Percentiles rank a stretch among this genome's conserved stretches.
Conservation (phyloP, 169 alveolate species). For the Plasmodium malariae region DNA sequence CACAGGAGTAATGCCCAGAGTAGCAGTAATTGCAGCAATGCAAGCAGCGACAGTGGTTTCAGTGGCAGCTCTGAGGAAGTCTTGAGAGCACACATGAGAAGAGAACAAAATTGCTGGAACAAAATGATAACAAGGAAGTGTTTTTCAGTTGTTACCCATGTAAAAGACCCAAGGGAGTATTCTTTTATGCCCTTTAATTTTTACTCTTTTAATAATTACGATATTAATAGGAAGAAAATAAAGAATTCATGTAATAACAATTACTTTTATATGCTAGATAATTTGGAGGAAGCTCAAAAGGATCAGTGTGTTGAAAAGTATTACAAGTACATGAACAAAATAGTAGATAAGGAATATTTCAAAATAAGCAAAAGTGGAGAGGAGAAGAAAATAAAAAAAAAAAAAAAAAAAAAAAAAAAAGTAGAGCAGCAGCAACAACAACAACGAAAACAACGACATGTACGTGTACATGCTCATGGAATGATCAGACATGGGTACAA, state of each 20-base stretch:
- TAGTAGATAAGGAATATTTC: not conserved
- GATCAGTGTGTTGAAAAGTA: slow-evolving; percentile 45
- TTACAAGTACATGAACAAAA: not conserved
- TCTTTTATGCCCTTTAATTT: slow-evolving; percentile 34
- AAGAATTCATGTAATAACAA: slow-evolving; percentile 23
- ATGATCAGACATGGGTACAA: too few relatives aligned
- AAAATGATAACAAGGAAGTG: not conserved
- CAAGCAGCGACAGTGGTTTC: not conserved
- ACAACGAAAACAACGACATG: too few relatives aligned
- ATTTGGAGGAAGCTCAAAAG: slow-evolving; percentile 21
- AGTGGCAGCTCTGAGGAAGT: not conserved
- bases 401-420: not conserved
- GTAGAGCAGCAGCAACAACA: too few relatives aligned
- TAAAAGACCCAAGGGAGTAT: slow-evolving; percentile 10
- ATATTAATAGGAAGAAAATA: slow-evolving; percentile 39
- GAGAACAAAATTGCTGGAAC: not conserved
- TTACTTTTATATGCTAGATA: slow-evolving; percentile 44
- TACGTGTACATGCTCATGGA: too few relatives aligned
- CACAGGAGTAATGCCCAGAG: too few relatives aligned
- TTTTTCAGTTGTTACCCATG: not conserved
- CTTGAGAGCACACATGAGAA: not conserved
- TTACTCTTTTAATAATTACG: slow-evolving; percentile 32
- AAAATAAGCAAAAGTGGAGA: not conserved
- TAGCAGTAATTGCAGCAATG: not conserved
- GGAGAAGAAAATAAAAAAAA: not conserved